Evolutionary conservation across 768 basidiomycete species (phyloP).

Genomic region (Cubamyces lactineus): DNA sequence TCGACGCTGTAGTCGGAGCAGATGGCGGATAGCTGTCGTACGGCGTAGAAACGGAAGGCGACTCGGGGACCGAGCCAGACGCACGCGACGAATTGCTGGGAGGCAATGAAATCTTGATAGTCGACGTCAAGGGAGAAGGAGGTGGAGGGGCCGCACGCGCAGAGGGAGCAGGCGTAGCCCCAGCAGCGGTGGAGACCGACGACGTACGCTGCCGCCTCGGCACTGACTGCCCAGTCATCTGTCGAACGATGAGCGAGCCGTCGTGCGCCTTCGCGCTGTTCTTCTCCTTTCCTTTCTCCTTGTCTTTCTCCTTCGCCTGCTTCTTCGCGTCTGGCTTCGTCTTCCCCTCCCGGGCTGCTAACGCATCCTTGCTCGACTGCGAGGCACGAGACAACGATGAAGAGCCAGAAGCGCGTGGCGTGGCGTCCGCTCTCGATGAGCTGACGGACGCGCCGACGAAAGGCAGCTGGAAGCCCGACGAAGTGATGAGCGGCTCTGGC

Average conservation of each 20-base stretch:
- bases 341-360: constrained; percentile 13
- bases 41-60: constrained; percentile 10
- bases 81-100: constrained; percentile 9
- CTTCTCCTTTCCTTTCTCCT: constrained; percentile 43
- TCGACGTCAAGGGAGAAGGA: constrained; percentile 1
- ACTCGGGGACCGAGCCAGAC: constrained; percentile 10
- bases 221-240: constrained; percentile 36
- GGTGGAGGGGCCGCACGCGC: constrained; percentile 9
- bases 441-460: constrained; percentile 44
- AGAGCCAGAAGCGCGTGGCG: constrained; percentile 13
- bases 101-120: neutral
- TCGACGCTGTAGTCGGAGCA: constrained; percentile 1
- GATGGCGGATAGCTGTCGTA: constrained; percentile 16
- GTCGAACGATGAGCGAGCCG: constrained; percentile 51
- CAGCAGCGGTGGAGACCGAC: constrained; percentile 23
- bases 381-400: constrained; percentile 16
- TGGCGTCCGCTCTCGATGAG: constrained; percentile 27
- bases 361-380: constrained; percentile 12
- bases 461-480: constrained; percentile 45
- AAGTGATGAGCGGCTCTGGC: constrained; percentile 30
- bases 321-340: constrained; percentile 27
- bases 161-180: constrained; percentile 8
- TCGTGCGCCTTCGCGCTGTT: constrained; percentile 43
- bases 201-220: constrained; percentile 20
- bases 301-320: constrained; percentile 27